Percentiles rank a stretch among this genome's conserved stretches.
These are phyloP conservation scores for Wickerhamiella allomyrinae DNA, from an alignment of 805 yeast genomes.

Conservation along the genomic window DNA sequence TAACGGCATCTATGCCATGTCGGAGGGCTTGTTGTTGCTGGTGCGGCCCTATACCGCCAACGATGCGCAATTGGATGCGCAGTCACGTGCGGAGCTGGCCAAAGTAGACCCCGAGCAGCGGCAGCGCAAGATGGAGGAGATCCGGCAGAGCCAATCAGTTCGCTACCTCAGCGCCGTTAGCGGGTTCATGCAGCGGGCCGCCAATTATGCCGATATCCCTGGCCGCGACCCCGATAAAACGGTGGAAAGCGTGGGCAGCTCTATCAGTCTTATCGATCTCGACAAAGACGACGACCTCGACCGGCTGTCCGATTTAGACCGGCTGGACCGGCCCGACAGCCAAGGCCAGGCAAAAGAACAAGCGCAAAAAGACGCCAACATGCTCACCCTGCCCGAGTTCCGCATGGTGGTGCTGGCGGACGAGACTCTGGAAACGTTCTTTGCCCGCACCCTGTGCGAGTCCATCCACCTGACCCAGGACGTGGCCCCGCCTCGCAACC, in stretches of 20 bases:
- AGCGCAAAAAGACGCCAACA: neutral
- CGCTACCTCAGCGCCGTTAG: constrained; percentile 79
- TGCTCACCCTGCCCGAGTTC: constrained; percentile 42
- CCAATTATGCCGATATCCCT: constrained; percentile 8
- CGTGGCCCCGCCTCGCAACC: constrained; percentile 33
- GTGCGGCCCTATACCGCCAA: constrained; percentile 79
- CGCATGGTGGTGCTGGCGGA: constrained; percentile 91
- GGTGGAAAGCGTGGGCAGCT: constrained; percentile 26
- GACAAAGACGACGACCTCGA: constrained; percentile 19
- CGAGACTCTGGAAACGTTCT: constrained; percentile 79
- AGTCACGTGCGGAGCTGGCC: constrained; percentile 37
- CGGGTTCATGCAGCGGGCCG: constrained; percentile 64
- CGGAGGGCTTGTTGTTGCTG: constrained; percentile 73
- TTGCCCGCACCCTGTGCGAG: constrained; percentile 50
- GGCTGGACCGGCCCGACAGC: neutral
- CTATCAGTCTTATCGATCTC: constrained; percentile 9
- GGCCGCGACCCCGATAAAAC: constrained; percentile 36
- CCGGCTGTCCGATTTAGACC: neutral
- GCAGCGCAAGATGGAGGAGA: constrained; percentile 47
- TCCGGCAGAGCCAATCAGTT: constrained; percentile 25
- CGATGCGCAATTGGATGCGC: constrained; percentile 41
- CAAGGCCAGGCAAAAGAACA: neutral
- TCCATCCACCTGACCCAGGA: constrained; percentile 46
- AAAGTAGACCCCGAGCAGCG: constrained; percentile 26
- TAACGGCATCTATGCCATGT: constrained; percentile 67